Percentiles rank a stretch among this genome's conserved stretches.
phyloP scores from a whole-genome alignment of 2,329 filamentous ascomycete species.

The Colletotrichum falcatum region DNA sequence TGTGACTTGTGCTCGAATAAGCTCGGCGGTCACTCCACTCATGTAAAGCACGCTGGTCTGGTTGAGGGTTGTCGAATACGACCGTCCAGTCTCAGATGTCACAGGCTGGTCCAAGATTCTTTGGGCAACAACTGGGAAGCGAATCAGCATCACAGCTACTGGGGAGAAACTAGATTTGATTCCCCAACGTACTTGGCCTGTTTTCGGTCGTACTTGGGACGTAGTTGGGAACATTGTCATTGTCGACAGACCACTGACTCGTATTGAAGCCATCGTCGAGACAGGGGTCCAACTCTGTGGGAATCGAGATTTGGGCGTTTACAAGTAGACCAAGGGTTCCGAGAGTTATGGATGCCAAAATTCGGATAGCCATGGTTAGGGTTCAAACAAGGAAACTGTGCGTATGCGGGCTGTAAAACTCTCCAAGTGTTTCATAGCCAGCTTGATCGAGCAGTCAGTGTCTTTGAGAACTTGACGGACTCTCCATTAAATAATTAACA shows the following conservation, averaged over 20 bases:
- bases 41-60: constrained; percentile 27
- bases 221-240: constrained; percentile 4
- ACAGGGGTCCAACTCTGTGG: background rate
- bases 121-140: constrained; percentile 11
- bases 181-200: background rate
- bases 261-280: background rate
- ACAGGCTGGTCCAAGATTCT: background rate
- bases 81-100: background rate
- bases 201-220: background rate
- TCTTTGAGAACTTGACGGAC: background rate
- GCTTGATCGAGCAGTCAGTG: background rate
- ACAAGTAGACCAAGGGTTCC: background rate
- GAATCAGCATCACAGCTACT: background rate
- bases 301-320: background rate
- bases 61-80: background rate
- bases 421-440: too few species aligned
- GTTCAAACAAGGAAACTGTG: too few species aligned
- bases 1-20: background rate
- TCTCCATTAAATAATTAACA: too few species aligned
- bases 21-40: background rate
- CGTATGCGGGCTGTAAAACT: background rate
- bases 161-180: too few species aligned
- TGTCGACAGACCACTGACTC: constrained; percentile 5
- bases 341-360: too few species aligned
- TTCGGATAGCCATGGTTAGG: background rate